Conservation (phyloP, 2,329 filamentous ascomycete species). For the Colletotrichum gloeosporioides region DNA sequence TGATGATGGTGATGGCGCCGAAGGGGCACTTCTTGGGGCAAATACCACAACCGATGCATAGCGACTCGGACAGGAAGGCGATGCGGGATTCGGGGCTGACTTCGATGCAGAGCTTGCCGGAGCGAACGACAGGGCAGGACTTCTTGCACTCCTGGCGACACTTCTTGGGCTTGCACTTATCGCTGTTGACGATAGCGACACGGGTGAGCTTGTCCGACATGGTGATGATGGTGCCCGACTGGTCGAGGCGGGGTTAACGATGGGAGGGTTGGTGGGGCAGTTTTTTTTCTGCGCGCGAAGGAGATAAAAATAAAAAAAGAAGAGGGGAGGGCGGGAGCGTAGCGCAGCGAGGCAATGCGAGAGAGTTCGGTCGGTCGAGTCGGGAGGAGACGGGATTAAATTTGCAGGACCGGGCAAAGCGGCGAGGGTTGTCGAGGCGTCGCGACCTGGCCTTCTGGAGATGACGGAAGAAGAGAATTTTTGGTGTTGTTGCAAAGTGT, state of each 20-base stretch:
- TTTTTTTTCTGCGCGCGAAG: not conserved
- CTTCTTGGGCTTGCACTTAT: conserved; percentile 83
- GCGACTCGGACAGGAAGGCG: conserved; percentile 94
- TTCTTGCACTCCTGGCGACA: conserved; percentile 99
- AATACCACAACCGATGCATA: conserved; percentile 99
- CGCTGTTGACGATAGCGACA: conserved; percentile 98
- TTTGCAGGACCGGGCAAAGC: conserved; percentile 4
- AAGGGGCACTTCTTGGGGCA: conserved; percentile 99
- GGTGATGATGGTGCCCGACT: conserved; percentile 37
- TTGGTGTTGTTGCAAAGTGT: conserved; percentile 12
- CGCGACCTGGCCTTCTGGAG: conserved; percentile 18
- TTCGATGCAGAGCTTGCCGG: conserved; percentile 97
- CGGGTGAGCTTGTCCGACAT: conserved; percentile 97
- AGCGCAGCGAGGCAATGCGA: not conserved
- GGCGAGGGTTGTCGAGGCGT: conserved; percentile 13
- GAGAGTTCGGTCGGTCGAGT: not conserved
- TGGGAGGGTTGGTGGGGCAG: conserved; percentile 8
- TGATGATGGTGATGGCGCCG: conserved; percentile 99
- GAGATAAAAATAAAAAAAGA: not conserved
- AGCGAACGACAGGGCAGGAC: conserved; percentile 95
- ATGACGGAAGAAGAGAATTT: not conserved
- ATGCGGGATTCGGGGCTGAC: conserved; percentile 88
- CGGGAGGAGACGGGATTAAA: not conserved
- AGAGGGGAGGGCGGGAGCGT: not conserved
- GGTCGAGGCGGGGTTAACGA: conserved; percentile 20